A percentile compares a stretch with the other conserved stretches of the same genome.
Evolutionary conservation across 768 basidiomycete species (phyloP).

Genomic region (Mycena metata): DNA sequence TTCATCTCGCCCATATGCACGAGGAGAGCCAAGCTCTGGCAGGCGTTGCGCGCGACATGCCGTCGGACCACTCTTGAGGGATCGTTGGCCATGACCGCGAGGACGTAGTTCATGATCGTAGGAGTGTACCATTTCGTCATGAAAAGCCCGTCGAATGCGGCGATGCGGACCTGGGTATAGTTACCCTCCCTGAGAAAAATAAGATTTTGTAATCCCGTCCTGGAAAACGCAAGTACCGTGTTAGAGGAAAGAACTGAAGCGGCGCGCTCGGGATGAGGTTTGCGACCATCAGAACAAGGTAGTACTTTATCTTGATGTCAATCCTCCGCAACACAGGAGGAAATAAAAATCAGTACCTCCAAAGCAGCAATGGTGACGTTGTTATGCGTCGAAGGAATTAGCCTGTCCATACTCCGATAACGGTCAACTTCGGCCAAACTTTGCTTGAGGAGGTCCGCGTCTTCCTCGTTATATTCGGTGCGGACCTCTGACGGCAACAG

Average conservation of each 20-base stretch:
- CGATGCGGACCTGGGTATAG: constrained; percentile 89
- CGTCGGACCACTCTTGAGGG: constrained; percentile 85
- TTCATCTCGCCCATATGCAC: constrained; percentile 94
- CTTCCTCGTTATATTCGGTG: constrained; percentile 76
- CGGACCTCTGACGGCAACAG: constrained; percentile 77
- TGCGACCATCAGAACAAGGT: constrained; percentile 81
- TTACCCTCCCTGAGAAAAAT: constrained; percentile 85
- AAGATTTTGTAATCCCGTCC: constrained; percentile 27
- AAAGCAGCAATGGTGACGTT: constrained; percentile 91
- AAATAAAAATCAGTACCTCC: constrained; percentile 67
- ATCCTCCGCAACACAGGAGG: constrained; percentile 10
- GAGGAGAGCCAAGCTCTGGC: constrained; percentile 88
- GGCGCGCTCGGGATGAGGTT: constrained; percentile 84
- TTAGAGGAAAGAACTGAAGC: constrained; percentile 86
- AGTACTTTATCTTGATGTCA: constrained; percentile 66
- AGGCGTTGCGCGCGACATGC: constrained; percentile 88
- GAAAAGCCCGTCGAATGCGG: constrained; percentile 95
- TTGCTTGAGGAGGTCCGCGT: constrained; percentile 77
- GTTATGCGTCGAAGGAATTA: constrained; percentile 96
- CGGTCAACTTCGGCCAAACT: constrained; percentile 88
- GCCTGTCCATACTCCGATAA: constrained; percentile 93
- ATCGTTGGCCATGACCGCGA: constrained; percentile 89
- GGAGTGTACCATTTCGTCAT: constrained; percentile 90
- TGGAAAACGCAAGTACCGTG: constrained; percentile 70
- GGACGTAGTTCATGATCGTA: constrained; percentile 87